Evolutionary conservation across 306 rosid genomes (phyloP), one percentile per base, ranked within the genome.

Genomic region (Psophocarpus tetragonolobus): DNA sequence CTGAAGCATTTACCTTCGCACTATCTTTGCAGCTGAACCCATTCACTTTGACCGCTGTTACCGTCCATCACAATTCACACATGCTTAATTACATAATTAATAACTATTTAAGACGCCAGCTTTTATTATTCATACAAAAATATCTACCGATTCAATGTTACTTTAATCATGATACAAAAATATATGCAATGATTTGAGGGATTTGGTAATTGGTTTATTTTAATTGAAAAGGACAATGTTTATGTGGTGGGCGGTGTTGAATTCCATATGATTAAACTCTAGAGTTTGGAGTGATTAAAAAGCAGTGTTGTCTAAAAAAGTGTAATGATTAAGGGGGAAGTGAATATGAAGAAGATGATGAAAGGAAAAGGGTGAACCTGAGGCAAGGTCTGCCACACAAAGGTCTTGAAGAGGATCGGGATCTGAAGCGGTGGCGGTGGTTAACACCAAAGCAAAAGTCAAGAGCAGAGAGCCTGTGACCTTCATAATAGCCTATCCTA

Each of bases 331-430:
- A 65, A 36, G 61, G 36, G 10, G 32, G 69, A 76, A 36, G 67
- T 57, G 23, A 5, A 14, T 80, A 0, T 6, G 48, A 48, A 51
- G 39, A 4, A 48, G 9, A 5, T 4, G n/a, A 56, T 15, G 3
- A 75, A 17, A 76, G 33, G 13, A 51, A 44, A 1, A 42, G 35
- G 56, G 56, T 60, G 29, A 84, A 95, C 98, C 89, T 0, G 97
- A 87, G 54, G 77, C 4, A 75, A 84, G 89, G 87, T 92, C 92
- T 17, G 98, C 98, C 0, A 92, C 96, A 48, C 98, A 95, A 11
- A 94, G 69, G 65, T 95, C 98, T 86, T 95, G 98, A 83, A 95
- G 96, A 80, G 61, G 4, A 85, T 92, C 98, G 9, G 93, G 89
- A 84, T 95, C 98, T 75, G 97, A 88, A 18, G 78, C 74, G 8